Conservation (phyloP, 169 alveolate genomes). For the Neospora caninum region DNA sequence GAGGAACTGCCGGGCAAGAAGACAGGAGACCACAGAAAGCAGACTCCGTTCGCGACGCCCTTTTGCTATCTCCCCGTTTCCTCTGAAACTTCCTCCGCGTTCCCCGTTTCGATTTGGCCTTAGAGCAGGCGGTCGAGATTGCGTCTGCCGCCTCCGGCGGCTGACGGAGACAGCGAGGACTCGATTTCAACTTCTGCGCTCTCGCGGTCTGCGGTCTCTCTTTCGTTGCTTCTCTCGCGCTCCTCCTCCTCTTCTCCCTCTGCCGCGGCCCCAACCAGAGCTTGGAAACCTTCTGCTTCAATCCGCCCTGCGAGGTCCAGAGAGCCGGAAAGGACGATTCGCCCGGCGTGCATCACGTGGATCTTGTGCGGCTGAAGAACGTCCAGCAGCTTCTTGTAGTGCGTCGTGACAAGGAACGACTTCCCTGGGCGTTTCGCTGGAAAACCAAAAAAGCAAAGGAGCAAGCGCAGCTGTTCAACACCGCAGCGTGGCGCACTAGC, state of each 20-base stretch:
- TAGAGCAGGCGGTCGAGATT: constrained; percentile 28
- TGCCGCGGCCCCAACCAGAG: constrained; percentile 53
- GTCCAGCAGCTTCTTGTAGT: constrained; percentile 77
- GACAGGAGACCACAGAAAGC: no score
- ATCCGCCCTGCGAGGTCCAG: constrained; percentile 70
- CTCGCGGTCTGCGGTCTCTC: background rate
- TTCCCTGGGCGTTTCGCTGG: constrained; percentile 59
- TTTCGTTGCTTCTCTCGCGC: background rate
- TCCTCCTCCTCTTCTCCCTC: background rate
- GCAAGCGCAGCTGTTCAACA: background rate
- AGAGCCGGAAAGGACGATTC: constrained; percentile 72
- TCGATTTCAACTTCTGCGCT: background rate
- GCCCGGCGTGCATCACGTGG: constrained; percentile 77
- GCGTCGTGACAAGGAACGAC: constrained; percentile 77
- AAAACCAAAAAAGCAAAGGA: background rate
- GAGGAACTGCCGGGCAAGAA: no score
- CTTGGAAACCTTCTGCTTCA: constrained; percentile 71
- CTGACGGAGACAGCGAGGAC: constrained; percentile 21
- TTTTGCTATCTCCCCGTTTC: background rate
- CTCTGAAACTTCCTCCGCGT: background rate
- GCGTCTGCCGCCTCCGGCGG: constrained; percentile 44
- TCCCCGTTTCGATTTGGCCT: background rate
- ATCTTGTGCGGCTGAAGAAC: constrained; percentile 71
- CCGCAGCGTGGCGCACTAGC: background rate
- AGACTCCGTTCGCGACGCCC: background rate